A percentile compares a stretch with the other conserved stretches of the same genome.
These are phyloP conservation scores for Kockiozyma suomiensis DNA, from an alignment of 805 yeast species.

Conservation along the genomic window DNA sequence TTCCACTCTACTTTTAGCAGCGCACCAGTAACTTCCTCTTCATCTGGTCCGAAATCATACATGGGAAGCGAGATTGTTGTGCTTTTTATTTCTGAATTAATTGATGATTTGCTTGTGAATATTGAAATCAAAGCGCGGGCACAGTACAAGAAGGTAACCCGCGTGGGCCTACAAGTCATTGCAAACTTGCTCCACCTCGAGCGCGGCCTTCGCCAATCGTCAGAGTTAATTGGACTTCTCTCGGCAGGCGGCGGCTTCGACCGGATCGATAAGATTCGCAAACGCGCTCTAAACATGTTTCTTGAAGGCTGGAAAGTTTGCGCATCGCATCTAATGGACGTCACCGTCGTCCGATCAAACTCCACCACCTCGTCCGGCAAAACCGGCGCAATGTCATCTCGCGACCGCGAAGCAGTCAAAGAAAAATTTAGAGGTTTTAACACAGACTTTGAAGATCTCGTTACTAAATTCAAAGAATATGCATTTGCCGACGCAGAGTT, in stretches of 20 bases:
- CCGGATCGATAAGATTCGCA: conserved; percentile 68
- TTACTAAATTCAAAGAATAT: conserved; percentile 64
- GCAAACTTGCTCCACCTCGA: conserved; percentile 76
- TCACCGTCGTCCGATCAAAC: conserved; percentile 58
- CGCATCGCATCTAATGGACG: conserved; percentile 76
- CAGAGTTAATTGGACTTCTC: conserved; percentile 55
- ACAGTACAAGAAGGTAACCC: conserved; percentile 40
- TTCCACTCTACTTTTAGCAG: conserved; percentile 9
- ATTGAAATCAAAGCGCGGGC: conserved; percentile 62
- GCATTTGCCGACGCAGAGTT: conserved; percentile 68
- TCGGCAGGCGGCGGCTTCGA: conserved; percentile 59
- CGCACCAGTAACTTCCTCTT: conserved; percentile 4
- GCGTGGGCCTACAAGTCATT: conserved; percentile 69
- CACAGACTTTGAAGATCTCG: conserved; percentile 76
- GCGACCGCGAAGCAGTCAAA: conserved; percentile 78
- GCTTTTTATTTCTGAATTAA: conserved; percentile 71
- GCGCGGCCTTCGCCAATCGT: conserved; percentile 45
- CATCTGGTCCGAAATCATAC: conserved; percentile 13
- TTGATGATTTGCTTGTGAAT: conserved; percentile 69
- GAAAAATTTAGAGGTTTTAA: conserved; percentile 84
- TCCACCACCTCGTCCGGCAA: conserved; percentile 11
- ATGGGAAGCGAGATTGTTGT: conserved; percentile 50
- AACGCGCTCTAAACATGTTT: conserved; percentile 71
- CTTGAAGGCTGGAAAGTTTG: conserved; percentile 75
- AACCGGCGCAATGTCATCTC: conserved; percentile 54